Percentiles rank a stretch among this genome's conserved stretches.
Conservation (phyloP, 257 asterid genomes). For the Henckelia pumila region DNA sequence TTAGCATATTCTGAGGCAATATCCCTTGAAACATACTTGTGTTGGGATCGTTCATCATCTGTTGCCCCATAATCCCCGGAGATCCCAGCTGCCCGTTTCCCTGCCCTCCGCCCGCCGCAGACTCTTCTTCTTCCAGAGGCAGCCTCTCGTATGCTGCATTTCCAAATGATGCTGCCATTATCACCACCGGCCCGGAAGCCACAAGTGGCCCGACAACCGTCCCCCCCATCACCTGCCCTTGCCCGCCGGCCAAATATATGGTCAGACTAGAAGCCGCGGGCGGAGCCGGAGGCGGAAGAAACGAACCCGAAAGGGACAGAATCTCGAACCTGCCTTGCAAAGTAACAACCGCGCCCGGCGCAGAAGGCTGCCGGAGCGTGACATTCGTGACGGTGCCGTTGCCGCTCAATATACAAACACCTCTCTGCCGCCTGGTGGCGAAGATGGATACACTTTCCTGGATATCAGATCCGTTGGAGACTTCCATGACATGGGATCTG, state of each 20-base stretch:
- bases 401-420: constrained; percentile 78
- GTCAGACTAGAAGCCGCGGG: constrained; percentile 79
- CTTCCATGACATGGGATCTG: constrained; percentile 82
- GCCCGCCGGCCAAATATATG: constrained; percentile 83
- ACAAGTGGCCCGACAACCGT: constrained; percentile 78
- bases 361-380: constrained; percentile 68
- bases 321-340: constrained; percentile 84
- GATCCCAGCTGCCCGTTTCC: constrained; percentile 40
- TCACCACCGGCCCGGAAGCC: constrained; percentile 86
- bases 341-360: constrained; percentile 77
- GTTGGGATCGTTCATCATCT: constrained; percentile 38
- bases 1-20: constrained; percentile 59
- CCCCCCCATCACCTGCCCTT: constrained; percentile 94
- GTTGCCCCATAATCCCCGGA: constrained; percentile 39
- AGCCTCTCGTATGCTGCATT: constrained; percentile 92
- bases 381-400: constrained; percentile 82
- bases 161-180: constrained; percentile 92
- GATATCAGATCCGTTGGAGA: constrained; percentile 71
- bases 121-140: constrained; percentile 81
- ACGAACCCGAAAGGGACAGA: constrained; percentile 78
- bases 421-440: constrained; percentile 81
- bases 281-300: constrained; percentile 90
- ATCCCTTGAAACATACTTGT: constrained; percentile 45
- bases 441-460: constrained; percentile 71
- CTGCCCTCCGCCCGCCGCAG: constrained; percentile 19